Conservation (phyloP, 352 stramenopile genomes). For the Elongisporangium anandrum region DNA sequence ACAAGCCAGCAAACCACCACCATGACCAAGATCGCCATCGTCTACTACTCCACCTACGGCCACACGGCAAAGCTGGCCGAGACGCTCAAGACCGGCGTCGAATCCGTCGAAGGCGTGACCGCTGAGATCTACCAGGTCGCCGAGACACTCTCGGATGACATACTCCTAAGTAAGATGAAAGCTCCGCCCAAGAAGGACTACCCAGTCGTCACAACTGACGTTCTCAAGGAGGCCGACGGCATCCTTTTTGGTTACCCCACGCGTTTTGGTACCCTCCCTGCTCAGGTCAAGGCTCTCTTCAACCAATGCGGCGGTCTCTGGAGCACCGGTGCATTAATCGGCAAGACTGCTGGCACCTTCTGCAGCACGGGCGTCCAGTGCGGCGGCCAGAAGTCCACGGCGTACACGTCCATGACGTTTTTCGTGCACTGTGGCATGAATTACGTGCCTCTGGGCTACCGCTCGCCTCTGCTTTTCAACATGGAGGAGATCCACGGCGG, state of each 20-base stretch:
- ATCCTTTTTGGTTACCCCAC: slow-evolving; percentile 74
- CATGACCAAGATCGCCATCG: slow-evolving; percentile 63
- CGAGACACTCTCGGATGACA: slow-evolving; percentile 66
- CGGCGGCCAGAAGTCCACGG: slow-evolving; percentile 74
- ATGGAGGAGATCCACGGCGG: slow-evolving; percentile 51
- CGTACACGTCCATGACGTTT: slow-evolving; percentile 56
- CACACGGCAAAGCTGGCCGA: slow-evolving; percentile 68
- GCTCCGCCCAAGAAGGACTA: slow-evolving; percentile 61
- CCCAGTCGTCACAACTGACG: slow-evolving; percentile 41
- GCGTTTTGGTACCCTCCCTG: slow-evolving; percentile 50
- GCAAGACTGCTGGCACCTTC: slow-evolving; percentile 74
- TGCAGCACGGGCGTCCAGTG: slow-evolving; percentile 51
- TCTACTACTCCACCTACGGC: slow-evolving; percentile 83
- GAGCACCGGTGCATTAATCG: slow-evolving; percentile 45
- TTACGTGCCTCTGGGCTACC: slow-evolving; percentile 69
- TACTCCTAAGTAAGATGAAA: slow-evolving; percentile 72
- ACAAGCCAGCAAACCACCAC: neutral
- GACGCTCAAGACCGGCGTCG: slow-evolving; percentile 56
- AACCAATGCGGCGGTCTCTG: slow-evolving; percentile 63
- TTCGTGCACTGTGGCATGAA: slow-evolving; percentile 76
- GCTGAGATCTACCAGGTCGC: slow-evolving; percentile 54
- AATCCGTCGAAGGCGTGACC: slow-evolving; percentile 36
- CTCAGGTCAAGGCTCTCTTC: slow-evolving; percentile 78
- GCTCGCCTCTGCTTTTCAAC: slow-evolving; percentile 33
- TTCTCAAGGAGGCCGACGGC: slow-evolving; percentile 56